A percentile compares a stretch with the other conserved stretches of the same genome.
Evolutionary conservation across 768 basidiomycete species (phyloP).

Genomic region (Rubroboletus pulcherrimus): DNA sequence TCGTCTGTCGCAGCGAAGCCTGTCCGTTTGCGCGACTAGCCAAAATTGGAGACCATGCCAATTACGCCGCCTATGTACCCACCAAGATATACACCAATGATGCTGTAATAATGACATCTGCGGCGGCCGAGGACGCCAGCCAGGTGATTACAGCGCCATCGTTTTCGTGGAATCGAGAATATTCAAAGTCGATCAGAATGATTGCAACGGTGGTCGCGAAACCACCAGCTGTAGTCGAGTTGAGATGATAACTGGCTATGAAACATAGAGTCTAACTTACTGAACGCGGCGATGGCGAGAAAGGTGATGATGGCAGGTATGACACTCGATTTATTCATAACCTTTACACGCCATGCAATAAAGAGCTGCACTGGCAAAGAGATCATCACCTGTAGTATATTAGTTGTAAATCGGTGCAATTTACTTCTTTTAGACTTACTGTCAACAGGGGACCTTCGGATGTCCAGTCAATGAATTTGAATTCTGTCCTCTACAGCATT

Average conservation of each 20-base stretch:
- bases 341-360: conserved; percentile 42
- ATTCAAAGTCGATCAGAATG: conserved; percentile 29
- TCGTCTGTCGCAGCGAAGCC: conserved; percentile 40
- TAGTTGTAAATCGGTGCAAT: background rate
- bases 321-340: conserved; percentile 31
- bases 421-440: conserved; percentile 21
- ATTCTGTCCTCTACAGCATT: background rate
- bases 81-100: conserved; percentile 45
- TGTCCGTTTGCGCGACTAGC: conserved; percentile 39
- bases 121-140: conserved; percentile 39
- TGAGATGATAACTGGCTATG: background rate
- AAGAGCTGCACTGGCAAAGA: conserved; percentile 44
- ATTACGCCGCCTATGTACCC: background rate
- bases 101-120: conserved; percentile 41
- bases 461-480: background rate
- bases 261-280: background rate
- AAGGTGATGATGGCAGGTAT: conserved; percentile 24
- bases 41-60: background rate
- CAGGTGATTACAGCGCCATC: conserved; percentile 37
- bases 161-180: conserved; percentile 32
- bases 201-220: conserved; percentile 32
- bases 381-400: conserved; percentile 38
- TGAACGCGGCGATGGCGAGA: conserved; percentile 5
- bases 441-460: conserved; percentile 43
- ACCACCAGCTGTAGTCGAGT: conserved; percentile 28